Conservation (phyloP, 1,284 basidiomycete genomes). For the Erythrobasidium hasegawianum region DNA sequence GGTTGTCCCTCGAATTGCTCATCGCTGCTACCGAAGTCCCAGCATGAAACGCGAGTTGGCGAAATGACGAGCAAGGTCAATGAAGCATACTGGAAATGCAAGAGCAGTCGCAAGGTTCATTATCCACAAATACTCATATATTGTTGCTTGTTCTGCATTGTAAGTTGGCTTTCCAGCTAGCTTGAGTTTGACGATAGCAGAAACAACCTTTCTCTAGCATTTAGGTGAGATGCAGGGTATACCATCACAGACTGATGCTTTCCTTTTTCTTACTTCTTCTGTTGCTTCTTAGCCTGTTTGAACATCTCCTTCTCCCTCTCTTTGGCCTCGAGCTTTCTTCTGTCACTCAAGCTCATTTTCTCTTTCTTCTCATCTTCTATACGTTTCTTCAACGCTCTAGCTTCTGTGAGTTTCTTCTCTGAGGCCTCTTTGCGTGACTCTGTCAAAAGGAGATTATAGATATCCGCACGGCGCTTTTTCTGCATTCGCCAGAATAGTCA, state of each 20-base stretch:
- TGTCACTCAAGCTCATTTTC: conserved; percentile 21
- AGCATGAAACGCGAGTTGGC: too few species aligned
- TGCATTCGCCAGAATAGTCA: neutral
- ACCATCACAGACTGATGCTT: neutral
- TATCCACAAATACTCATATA: too few species aligned
- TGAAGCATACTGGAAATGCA: too few species aligned
- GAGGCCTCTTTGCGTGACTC: conserved; percentile 31
- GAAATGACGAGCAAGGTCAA: too few species aligned
- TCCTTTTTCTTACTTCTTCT: conserved; percentile 5
- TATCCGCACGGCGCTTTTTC: conserved; percentile 27
- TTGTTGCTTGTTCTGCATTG: too few species aligned
- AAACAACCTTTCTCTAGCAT: too few species aligned
- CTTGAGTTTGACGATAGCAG: too few species aligned
- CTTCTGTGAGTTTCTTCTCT: conserved; percentile 18
- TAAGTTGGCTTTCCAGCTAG: too few species aligned
- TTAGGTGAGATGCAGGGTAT: too few species aligned
- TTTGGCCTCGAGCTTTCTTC: conserved; percentile 24
- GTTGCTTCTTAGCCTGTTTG: conserved; percentile 27
- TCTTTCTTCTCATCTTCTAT: conserved; percentile 25
- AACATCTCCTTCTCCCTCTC: conserved; percentile 28
- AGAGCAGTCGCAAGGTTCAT: too few species aligned
- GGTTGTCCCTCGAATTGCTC: too few species aligned
- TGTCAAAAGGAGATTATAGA: conserved; percentile 15
- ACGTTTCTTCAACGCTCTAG: conserved; percentile 17
- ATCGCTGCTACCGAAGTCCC: too few species aligned